phyloP scores from a whole-genome alignment of 495 filamentous ascomycete species.

The Monascus purpureus region DNA sequence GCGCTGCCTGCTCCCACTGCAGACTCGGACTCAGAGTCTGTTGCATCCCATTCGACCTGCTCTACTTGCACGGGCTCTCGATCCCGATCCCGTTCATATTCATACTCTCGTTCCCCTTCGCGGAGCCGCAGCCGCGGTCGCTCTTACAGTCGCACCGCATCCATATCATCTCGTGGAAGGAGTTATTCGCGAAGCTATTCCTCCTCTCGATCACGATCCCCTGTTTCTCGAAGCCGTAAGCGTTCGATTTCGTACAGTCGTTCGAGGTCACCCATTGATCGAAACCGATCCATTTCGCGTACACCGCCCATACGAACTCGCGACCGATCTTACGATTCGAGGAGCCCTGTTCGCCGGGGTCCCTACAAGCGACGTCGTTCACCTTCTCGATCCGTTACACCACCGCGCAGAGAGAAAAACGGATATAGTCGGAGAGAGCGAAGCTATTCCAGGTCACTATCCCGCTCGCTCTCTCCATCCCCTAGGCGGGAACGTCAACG shows the following conservation, averaged over 20 bases:
- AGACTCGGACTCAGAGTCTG: slow-evolving; percentile 42
- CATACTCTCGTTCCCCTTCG: slow-evolving; percentile 27
- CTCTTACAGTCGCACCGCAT: slow-evolving; percentile 25
- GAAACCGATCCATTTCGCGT: slow-evolving; percentile 14
- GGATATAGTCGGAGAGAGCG: slow-evolving; percentile 9
- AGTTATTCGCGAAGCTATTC: slow-evolving; percentile 18
- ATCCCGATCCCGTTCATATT: slow-evolving; percentile 21
- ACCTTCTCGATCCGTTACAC: slow-evolving; percentile 20
- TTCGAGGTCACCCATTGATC: slow-evolving; percentile 8
- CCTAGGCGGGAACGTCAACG: slow-evolving; percentile 9
- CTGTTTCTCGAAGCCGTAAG: slow-evolving; percentile 11
- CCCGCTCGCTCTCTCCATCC: slow-evolving; percentile 22
- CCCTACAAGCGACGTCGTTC: slow-evolving; percentile 16
- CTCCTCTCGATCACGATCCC: slow-evolving; percentile 20
- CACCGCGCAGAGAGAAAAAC: slow-evolving; percentile 13
- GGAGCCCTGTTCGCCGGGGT: slow-evolving; percentile 10
- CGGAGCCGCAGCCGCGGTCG: slow-evolving; percentile 19
- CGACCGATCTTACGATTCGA: slow-evolving; percentile 15
- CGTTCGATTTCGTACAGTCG: slow-evolving; percentile 22
- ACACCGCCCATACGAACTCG: slow-evolving; percentile 15
- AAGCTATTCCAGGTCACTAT: slow-evolving; percentile 19
- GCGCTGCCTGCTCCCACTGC: slow-evolving; percentile 44
- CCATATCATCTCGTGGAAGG: slow-evolving; percentile 19
- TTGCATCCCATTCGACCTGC: slow-evolving; percentile 47
- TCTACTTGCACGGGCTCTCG: slow-evolving; percentile 26